These are phyloP conservation scores for Picea glauca DNA, from an alignment of 75 land plant species.

Conservation along the genomic window DNA sequence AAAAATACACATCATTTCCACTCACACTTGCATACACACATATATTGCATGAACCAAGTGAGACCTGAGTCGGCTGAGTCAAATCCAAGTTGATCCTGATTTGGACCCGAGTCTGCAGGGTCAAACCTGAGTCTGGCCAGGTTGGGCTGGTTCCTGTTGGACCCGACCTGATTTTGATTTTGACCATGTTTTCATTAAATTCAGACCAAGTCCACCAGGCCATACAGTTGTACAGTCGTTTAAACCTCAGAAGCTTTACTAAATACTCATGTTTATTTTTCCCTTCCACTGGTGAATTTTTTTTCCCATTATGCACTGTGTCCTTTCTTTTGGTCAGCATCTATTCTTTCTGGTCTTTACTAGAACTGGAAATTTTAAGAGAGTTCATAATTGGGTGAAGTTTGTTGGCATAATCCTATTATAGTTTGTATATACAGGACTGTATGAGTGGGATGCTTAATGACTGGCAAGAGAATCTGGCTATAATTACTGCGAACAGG, in stretches of 20 bases:
- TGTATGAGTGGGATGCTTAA: slow-evolving; percentile 70
- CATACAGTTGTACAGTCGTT: not conserved
- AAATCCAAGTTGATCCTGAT: no score
- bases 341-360: not conserved
- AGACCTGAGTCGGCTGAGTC: no score
- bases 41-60: no score
- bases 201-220: not conserved
- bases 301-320: not conserved
- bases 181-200: not conserved
- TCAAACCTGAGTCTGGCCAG: no score
- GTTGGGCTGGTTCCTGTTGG: no score
- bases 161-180: no score
- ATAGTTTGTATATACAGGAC: slow-evolving; percentile 22
- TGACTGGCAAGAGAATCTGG: slow-evolving; percentile 90
- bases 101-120: no score
- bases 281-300: not conserved
- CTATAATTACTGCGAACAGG: slow-evolving; percentile 86
- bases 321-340: not conserved
- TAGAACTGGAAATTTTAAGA: not conserved
- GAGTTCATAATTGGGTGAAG: not conserved
- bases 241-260: not conserved
- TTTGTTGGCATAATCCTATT: not conserved
- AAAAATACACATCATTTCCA: no score
- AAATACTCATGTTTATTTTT: not conserved
- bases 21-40: no score